Evolutionary conservation across 129 eudicot species (phyloP).

Genomic region (Saposhnikovia divaricata): DNA sequence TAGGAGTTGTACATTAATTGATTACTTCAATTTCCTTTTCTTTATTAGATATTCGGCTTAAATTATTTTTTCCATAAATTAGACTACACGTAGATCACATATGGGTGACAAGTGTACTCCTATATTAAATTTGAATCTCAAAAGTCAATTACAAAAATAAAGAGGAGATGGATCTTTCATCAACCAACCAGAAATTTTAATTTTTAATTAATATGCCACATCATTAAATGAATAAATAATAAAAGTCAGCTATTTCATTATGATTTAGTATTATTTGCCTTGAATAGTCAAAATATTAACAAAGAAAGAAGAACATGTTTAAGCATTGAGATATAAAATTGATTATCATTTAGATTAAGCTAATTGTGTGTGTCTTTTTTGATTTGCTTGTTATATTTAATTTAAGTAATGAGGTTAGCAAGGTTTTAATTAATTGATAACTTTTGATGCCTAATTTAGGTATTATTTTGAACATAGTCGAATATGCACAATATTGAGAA

Average conservation of each 20-base stretch:
- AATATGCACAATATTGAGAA: too few relatives aligned
- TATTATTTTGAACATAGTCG: neutral
- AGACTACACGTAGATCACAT: neutral
- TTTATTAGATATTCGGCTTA: neutral
- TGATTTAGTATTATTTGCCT: neutral
- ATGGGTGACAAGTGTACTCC: conserved; percentile 2
- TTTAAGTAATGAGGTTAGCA: neutral
- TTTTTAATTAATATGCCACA: neutral
- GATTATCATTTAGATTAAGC: neutral
- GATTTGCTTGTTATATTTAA: neutral
- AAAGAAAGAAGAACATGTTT: neutral
- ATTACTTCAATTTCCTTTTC: neutral
- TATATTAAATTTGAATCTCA: neutral
- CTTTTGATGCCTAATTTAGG: neutral
- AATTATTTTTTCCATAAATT: neutral
- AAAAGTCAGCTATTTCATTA: conserved; percentile 9
- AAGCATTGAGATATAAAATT: neutral
- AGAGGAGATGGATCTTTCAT: neutral
- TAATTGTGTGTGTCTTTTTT: neutral
- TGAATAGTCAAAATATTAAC: neutral
- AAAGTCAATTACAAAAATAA: neutral
- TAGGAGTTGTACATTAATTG: neutral
- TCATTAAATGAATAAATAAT: conserved; percentile 3
- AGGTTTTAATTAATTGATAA: neutral
- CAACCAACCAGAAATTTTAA: neutral